These are phyloP conservation scores for Tylopilus rubrobrunneus DNA, from an alignment of 768 basidiomycete genomes.

Conservation along the genomic window DNA sequence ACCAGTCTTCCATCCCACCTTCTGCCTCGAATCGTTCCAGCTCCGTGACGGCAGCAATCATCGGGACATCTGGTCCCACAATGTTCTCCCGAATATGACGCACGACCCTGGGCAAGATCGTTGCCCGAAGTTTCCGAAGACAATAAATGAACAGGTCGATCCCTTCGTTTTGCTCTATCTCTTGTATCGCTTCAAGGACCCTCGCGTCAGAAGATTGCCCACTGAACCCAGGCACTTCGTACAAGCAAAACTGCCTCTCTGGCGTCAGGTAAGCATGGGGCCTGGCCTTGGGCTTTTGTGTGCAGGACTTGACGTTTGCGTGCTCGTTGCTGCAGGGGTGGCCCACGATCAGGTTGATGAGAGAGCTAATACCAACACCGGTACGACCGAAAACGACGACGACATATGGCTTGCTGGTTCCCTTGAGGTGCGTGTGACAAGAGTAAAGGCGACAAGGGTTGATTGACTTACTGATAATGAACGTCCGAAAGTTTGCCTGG, in stretches of 20 bases:
- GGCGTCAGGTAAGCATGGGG: not conserved
- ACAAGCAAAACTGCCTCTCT: slow-evolving; percentile 9
- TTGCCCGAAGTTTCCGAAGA: slow-evolving; percentile 18
- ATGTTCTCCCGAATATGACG: slow-evolving; percentile 2
- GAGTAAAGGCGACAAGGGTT: not conserved
- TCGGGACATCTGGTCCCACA: slow-evolving; percentile 5
- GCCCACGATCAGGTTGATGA: slow-evolving; percentile 25
- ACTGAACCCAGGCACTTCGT: slow-evolving; percentile 24
- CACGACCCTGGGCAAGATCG: slow-evolving; percentile 12
- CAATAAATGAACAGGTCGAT: slow-evolving; percentile 26
- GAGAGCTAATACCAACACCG: slow-evolving; percentile 27
- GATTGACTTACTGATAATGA: slow-evolving; percentile 1
- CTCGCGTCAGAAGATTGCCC: slow-evolving; percentile 2
- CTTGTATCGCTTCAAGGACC: slow-evolving; percentile 15
- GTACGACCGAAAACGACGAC: slow-evolving; percentile 29
- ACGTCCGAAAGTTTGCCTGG: not conserved
- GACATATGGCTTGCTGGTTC: slow-evolving; percentile 11
- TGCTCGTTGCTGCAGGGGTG: slow-evolving; percentile 14
- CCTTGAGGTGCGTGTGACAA: not conserved
- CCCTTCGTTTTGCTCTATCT: slow-evolving; percentile 11
- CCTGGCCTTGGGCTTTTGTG: not conserved
- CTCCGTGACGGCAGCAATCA: slow-evolving; percentile 27
- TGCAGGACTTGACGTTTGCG: slow-evolving; percentile 5
- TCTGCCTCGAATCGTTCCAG: slow-evolving; percentile 17
- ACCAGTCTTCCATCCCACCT: slow-evolving; percentile 31